phyloP scores from a whole-genome alignment of 78 protist genomes.

The Dictyostelium brefeldianum region DNA sequence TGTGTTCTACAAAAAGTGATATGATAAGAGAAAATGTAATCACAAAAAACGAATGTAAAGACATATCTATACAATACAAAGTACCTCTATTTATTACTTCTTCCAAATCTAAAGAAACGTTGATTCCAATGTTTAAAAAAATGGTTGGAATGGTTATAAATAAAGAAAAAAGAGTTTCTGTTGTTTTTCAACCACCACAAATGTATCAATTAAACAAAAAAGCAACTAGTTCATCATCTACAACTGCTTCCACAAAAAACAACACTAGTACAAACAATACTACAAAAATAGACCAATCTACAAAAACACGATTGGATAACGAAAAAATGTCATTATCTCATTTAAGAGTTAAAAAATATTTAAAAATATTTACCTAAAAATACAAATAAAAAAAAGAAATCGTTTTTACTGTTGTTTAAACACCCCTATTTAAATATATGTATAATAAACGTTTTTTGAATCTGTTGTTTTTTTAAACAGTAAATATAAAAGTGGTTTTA shows the following conservation, averaged over 20 bases:
- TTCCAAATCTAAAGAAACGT: background rate
- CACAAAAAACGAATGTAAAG: background rate
- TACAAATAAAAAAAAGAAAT: too few species aligned
- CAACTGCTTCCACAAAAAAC: background rate
- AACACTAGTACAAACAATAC: background rate
- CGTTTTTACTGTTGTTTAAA: too few species aligned
- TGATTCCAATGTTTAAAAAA: background rate
- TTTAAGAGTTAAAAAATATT: background rate
- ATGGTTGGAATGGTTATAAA: background rate
- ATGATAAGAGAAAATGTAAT: background rate
- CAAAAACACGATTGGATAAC: background rate
- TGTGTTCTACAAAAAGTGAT: background rate
- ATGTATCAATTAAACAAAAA: background rate
- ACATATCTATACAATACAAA: background rate
- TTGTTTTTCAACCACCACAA: background rate
- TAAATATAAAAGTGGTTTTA: too few species aligned
- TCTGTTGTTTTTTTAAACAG: too few species aligned
- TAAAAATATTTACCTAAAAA: background rate
- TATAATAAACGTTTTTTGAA: too few species aligned
- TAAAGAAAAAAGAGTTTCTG: background rate
- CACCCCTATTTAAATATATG: too few species aligned
- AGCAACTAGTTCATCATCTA: background rate
- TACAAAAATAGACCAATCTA: background rate
- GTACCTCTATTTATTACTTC: background rate
- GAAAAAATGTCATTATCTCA: background rate